A percentile compares a stretch with the other conserved stretches of the same genome.
phyloP scores from a whole-genome alignment of 2,329 filamentous ascomycete genomes.

The Falciphora oryzae region DNA sequence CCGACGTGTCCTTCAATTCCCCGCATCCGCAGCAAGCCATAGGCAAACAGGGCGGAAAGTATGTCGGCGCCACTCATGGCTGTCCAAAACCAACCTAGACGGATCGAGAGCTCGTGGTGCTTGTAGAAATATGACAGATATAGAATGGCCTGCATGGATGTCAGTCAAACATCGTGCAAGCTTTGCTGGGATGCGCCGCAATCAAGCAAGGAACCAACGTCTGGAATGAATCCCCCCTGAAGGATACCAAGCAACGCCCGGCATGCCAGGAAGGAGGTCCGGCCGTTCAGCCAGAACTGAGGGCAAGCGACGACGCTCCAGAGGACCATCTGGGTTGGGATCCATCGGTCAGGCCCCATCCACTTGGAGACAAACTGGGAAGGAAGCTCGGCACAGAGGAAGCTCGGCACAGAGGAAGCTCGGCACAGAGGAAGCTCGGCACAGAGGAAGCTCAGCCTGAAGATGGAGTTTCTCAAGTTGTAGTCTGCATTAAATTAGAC shows the following conservation, averaged over 20 bases:
- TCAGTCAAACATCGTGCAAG: neutral
- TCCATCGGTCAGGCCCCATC: conserved; percentile 54
- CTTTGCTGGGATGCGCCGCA: neutral
- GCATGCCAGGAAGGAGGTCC: conserved; percentile 32
- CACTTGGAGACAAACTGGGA: conserved; percentile 55
- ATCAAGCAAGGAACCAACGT: conserved; percentile 20
- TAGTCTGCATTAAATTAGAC: conserved; percentile 26
- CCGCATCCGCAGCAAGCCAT: conserved; percentile 34
- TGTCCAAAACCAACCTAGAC: conserved; percentile 36
- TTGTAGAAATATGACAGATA: conserved; percentile 41
- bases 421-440: conserved; percentile 40
- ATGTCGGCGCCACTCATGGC: conserved; percentile 35
- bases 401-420: conserved; percentile 41
- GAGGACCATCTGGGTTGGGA: conserved; percentile 50
- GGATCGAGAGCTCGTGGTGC: conserved; percentile 32
- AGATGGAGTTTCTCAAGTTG: conserved; percentile 44
- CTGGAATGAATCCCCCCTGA: conserved; percentile 42
- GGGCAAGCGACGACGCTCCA: conserved; percentile 48
- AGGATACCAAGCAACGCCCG: conserved; percentile 34
- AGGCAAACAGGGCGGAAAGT: conserved; percentile 31
- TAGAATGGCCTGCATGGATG: conserved; percentile 25
- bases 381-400: conserved; percentile 51
- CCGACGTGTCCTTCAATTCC: conserved; percentile 29
- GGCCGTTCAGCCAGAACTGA: conserved; percentile 37
- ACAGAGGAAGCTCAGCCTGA: conserved; percentile 40